These are phyloP conservation scores for Coemansia sp. DNA, from an alignment of 192 early-diverging fungal species.

Conservation along the genomic window DNA sequence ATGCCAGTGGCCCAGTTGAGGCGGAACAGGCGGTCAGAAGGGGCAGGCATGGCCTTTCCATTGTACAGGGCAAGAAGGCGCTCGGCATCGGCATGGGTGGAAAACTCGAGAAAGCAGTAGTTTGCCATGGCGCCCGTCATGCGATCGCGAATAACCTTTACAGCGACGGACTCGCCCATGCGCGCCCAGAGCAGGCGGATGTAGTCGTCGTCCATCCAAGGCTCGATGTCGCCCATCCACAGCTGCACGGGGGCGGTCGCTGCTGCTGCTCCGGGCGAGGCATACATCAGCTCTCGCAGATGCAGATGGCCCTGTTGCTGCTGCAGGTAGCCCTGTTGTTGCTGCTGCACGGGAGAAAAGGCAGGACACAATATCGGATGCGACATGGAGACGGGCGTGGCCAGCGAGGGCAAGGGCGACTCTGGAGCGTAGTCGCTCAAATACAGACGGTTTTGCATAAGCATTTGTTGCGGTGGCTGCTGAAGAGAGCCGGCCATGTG, in stretches of 20 bases:
- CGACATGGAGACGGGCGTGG: not conserved
- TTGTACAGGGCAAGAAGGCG: conserved; percentile 75
- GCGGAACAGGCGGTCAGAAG: conserved; percentile 75
- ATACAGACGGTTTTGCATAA: not conserved
- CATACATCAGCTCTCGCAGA: not conserved
- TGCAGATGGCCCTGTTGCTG: conserved; percentile 8
- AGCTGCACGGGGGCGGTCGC: conserved; percentile 39
- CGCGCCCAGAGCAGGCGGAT: conserved; percentile 85
- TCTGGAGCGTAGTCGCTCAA: not conserved
- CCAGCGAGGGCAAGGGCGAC: not conserved
- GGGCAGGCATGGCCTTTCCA: conserved; percentile 81
- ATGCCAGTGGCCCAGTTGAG: conserved; percentile 97
- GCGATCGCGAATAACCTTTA: conserved; percentile 96
- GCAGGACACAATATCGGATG: not conserved
- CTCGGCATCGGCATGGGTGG: conserved; percentile 65
- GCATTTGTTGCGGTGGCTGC: not conserved
- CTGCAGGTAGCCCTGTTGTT: not conserved
- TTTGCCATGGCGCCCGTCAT: conserved; percentile 75
- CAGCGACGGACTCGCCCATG: conserved; percentile 83
- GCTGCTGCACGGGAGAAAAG: conserved; percentile 6
- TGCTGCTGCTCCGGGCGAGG: not conserved
- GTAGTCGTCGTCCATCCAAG: conserved; percentile 98
- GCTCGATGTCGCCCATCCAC: conserved; percentile 96
- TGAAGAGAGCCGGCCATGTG: not conserved
- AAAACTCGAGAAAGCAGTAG: conserved; percentile 95